These are phyloP conservation scores for Cyclotella choctawhatcheeana DNA, from an alignment of 108 stramenopile genomes.

Conservation along the genomic window DNA sequence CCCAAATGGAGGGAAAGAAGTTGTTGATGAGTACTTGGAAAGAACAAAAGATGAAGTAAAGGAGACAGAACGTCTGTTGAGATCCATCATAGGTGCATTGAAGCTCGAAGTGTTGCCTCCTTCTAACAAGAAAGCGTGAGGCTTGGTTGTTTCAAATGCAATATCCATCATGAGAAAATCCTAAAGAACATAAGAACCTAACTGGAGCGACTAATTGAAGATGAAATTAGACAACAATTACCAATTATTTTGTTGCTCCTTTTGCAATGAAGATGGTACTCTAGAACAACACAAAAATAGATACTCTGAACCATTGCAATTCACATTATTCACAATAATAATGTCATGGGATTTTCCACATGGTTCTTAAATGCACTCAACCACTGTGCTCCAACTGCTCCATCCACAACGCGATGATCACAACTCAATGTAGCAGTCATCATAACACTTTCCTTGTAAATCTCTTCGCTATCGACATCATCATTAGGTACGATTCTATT, in stretches of 20 bases:
- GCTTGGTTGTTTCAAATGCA: background rate
- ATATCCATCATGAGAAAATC: background rate
- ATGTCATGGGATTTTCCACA: conserved; percentile 89
- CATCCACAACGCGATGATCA: conserved; percentile 99
- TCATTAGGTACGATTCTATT: conserved; percentile 92
- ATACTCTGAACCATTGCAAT: too few relatives aligned
- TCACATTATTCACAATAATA: conserved; percentile 48
- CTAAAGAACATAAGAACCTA: too few relatives aligned
- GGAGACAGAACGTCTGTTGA: conserved; percentile 65
- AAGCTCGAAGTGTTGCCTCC: conserved; percentile 68
- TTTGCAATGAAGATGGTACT: too few relatives aligned
- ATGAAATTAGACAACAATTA: background rate
- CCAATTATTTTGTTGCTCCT: background rate
- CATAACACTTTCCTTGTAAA: conserved; percentile 86
- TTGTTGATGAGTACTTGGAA: conserved; percentile 80
- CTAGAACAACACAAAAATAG: background rate
- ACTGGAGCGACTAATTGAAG: too few relatives aligned
- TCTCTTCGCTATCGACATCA: conserved; percentile 75
- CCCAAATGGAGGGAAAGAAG: conserved; percentile 81
- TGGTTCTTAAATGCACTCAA: conserved; percentile 91
- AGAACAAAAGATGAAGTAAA: conserved; percentile 66
- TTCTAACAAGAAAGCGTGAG: conserved; percentile 43
- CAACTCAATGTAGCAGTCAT: conserved; percentile 96
- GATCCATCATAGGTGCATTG: conserved; percentile 60
- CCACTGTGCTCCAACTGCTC: conserved; percentile 97